Percentiles rank a stretch among this genome's conserved stretches.
Conservation (phyloP, 2,329 filamentous ascomycete species). For the Colletotrichum theobromicola region DNA sequence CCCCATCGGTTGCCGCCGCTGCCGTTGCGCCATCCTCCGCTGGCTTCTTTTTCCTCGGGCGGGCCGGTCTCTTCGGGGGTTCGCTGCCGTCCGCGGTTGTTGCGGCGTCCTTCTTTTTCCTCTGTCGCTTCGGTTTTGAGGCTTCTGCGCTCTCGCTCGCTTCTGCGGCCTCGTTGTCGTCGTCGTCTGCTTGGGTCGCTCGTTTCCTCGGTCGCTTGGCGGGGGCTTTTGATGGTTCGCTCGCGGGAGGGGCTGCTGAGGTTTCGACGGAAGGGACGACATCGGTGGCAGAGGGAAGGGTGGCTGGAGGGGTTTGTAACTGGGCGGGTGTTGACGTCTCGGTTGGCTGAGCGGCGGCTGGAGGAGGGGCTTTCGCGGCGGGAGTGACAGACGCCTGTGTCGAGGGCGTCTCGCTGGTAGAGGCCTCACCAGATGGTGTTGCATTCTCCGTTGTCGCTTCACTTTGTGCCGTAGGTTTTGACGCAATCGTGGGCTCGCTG, state of each 20-base stretch:
- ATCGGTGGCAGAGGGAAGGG: not conserved
- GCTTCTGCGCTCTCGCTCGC: not conserved
- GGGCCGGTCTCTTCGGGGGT: slow-evolving; percentile 5
- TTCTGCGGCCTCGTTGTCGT: slow-evolving; percentile 12
- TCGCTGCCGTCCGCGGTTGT: not conserved
- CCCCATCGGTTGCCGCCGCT: slow-evolving; percentile 2
- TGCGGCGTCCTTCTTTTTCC: slow-evolving; percentile 17
- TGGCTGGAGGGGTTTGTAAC: slow-evolving; percentile 12
- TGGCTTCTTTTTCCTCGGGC: slow-evolving; percentile 23
- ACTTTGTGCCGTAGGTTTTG: not conserved
- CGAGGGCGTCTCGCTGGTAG: not conserved
- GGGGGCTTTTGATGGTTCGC: not conserved
- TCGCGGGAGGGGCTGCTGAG: not conserved
- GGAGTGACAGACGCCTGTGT: not conserved
- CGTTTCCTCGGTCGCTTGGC: slow-evolving; percentile 15
- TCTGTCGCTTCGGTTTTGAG: slow-evolving; percentile 20
- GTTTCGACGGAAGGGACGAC: not conserved
- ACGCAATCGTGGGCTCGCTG: not conserved
- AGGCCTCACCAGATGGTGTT: not conserved
- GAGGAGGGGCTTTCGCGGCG: not conserved
- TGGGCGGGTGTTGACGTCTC: slow-evolving; percentile 2
- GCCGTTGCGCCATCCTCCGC: slow-evolving; percentile 11
- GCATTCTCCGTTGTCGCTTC: not conserved
- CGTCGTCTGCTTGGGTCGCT: not conserved
- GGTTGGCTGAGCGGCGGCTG: not conserved